Base-by-base conservation (phyloP, 306 rosid species). In the Cicer yamashitae region DNA sequence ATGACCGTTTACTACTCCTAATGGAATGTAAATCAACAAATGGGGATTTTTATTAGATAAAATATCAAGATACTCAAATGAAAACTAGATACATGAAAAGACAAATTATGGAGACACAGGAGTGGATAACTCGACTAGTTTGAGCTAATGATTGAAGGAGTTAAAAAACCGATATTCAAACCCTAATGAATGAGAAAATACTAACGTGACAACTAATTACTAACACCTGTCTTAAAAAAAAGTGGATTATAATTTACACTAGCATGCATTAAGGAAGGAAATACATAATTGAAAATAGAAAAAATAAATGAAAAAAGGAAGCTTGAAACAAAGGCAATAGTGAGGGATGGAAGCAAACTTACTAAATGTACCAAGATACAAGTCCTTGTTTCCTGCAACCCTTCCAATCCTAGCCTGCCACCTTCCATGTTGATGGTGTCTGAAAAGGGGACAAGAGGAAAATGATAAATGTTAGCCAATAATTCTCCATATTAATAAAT, bases 341-440 rank as follows among this genome's bases (percentile, higher is more conserved):
- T 8, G 45, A 22, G 40, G 13, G 53, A 25, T 66, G 62, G 75
- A 34, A 22, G 67, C 39, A 18, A 67, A 84, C 98, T 88, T 83
- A 92, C 99, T 90, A 83, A 96, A 96, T 78, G 99, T 96, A 41
- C 99, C 99, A 30, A 96, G 96, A 91, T 96, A 92, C 87, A 96
- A 83, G 82, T 96, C 99, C 65, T 96, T 96, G 84, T 96, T 96
- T 69, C 99, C 99, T 9, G 99, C 98, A 69, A 96, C 99, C 77
- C 99, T 84, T 71, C 98, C 99, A 45, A 96, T 96, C 46, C 99
- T 81, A 75, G 99, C 99, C 82, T 96, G 99, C 99, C 99, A 96
- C 84, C 99, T 92, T 79, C 99, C 99, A 90, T 96, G 98, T 81
- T 96, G 99, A 87, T 96, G 99, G 83, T 96, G 99, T 77, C 99